These are phyloP conservation scores for Niveomyces coronatus DNA, from an alignment of 2,329 filamentous ascomycete genomes.

Conservation along the genomic window DNA sequence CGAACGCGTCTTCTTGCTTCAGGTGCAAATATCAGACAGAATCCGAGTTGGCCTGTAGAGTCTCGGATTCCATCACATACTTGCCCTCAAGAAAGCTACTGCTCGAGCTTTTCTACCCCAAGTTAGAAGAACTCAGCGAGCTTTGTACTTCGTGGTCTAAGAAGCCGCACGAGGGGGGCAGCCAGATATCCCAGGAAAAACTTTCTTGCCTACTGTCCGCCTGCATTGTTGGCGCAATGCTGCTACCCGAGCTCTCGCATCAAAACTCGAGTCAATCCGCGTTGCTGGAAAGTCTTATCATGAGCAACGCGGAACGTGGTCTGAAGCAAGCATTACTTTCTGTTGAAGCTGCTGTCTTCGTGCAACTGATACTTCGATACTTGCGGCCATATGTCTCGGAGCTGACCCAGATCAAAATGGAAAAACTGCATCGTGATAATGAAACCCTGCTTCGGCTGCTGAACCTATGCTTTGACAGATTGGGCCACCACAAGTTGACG, in stretches of 20 bases:
- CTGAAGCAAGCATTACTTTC: constrained; percentile 31
- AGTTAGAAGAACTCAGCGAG: constrained; percentile 37
- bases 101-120: constrained; percentile 43
- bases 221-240: constrained; percentile 32
- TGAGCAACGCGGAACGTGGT: constrained; percentile 30
- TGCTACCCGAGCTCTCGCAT: constrained; percentile 37
- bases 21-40: constrained; percentile 7
- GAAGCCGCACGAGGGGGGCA: constrained; percentile 32
- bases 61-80: constrained; percentile 22
- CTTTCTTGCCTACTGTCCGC: constrained; percentile 42
- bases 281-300: constrained; percentile 35
- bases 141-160: constrained; percentile 38
- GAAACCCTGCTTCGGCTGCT: constrained; percentile 34
- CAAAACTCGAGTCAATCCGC: constrained; percentile 38
- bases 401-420: constrained; percentile 28
- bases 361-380: constrained; percentile 35
- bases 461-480: constrained; percentile 25
- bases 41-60: constrained; percentile 11
- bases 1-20: not conserved
- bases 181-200: constrained; percentile 40
- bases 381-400: constrained; percentile 37
- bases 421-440: constrained; percentile 27
- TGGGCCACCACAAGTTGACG: constrained; percentile 22
- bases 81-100: constrained; percentile 39
- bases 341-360: constrained; percentile 34